These are phyloP conservation scores for Arachis monticola DNA, from an alignment of 331 rosid genomes.

Conservation along the genomic window DNA sequence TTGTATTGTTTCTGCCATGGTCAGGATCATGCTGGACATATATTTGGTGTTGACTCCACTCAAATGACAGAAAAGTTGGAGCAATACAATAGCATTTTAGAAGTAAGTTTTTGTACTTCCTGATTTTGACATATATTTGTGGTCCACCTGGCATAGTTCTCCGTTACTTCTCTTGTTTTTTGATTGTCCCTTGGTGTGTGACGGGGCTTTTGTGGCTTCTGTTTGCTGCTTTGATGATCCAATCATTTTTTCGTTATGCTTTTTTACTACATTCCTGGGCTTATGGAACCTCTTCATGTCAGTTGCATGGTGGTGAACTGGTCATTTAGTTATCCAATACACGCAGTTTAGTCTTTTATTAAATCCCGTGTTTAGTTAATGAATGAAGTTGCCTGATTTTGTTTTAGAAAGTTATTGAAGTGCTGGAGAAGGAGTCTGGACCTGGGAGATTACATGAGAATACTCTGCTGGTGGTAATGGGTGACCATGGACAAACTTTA, in stretches of 20 bases:
- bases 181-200: constrained; percentile 10
- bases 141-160: constrained; percentile 9
- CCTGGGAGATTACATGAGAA: constrained; percentile 86
- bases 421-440: constrained; percentile 73
- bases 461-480: constrained; percentile 94
- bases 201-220: constrained; percentile 13
- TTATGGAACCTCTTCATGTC: constrained; percentile 25
- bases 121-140: constrained; percentile 1
- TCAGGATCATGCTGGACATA: constrained; percentile 98
- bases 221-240: constrained; percentile 9
- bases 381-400: constrained; percentile 44
- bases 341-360: constrained; percentile 30
- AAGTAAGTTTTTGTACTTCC: constrained; percentile 53
- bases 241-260: constrained; percentile 16
- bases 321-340: constrained; percentile 6
- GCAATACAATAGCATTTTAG: constrained; percentile 79
- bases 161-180: constrained; percentile 17
- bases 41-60: constrained; percentile 93
- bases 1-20: constrained; percentile 35
- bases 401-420: constrained; percentile 78
- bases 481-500: constrained; percentile 98
- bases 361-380: constrained; percentile 35
- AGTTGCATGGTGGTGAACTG: constrained; percentile 4
- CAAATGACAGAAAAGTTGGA: constrained; percentile 90
- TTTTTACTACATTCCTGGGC: background rate